Evolutionary conservation across 1,284 basidiomycete species (phyloP), one percentile per base, ranked within the genome.

Genomic region (Stereum hirsutum): DNA sequence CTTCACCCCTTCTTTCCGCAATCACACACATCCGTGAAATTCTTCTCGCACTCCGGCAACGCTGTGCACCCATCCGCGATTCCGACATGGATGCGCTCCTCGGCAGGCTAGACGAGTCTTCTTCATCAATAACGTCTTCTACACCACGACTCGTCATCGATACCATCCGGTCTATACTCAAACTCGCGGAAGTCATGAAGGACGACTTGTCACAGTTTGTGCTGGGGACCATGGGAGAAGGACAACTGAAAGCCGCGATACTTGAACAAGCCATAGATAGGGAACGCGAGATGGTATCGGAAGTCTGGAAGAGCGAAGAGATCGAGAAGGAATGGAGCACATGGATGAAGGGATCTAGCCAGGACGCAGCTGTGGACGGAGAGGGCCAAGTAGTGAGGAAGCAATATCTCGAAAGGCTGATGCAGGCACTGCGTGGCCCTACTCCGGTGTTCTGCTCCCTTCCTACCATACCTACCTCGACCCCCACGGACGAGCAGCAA

Each of bases 31-130:
- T 82, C 21, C 67, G 65, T 30, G 74, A 77, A 42, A 58, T 75
- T 12, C 58, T 82, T 10, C 41, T 46, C 1, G 64, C 68, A 14
- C 60, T 87, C 7, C 66, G 66, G 6, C 56, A 72, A 47, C 72
- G 81, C 39, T 86, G 82, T 44, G 78, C 84, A 0, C 83, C 85
- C 2, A 63, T 68, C 5, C 70, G 81, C 20, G 84, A 88, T 52
- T 48, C 57, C 2, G 59, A 66, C 17, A 63, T 85, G 23, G 70
- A 75, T 42, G 49, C 55, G 2, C 56, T 83, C 15, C 56, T 69
- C 20, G 49, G 47, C 19, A 42, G 55, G 6, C 56, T 85, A 2
- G 64, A 69, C 40, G 55, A 65, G 17, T 52, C 58, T 45, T 52
- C 58, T 7, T 48, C 56, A 17, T 41, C 49, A 15, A 41, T 42